Percentiles rank a stretch among this genome's conserved stretches.
Evolutionary conservation across 169 alveolate genomes (phyloP).

Genomic region (Cryptosporidium viatorum): DNA sequence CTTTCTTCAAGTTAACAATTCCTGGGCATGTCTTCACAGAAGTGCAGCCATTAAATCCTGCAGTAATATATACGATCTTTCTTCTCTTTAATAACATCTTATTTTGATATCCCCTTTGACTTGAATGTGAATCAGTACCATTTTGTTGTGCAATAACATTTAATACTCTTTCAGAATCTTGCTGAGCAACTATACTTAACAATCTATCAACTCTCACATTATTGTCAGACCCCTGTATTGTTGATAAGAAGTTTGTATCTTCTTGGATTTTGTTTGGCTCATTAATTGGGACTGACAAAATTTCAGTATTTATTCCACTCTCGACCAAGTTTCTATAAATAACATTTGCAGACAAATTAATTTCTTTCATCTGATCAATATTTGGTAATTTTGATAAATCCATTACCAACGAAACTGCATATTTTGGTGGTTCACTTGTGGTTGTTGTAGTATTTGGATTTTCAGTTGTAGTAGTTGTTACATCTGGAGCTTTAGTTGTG

Average conservation of each 20-base stretch:
- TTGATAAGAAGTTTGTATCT: constrained; percentile 31
- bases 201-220: constrained; percentile 42
- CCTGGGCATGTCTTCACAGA: constrained; percentile 64
- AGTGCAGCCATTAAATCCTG: constrained; percentile 71
- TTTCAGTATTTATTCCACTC: constrained; percentile 60
- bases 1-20: constrained; percentile 36
- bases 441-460: constrained; percentile 14
- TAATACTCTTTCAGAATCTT: not conserved
- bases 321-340: constrained; percentile 49
- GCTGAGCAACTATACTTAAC: constrained; percentile 43
- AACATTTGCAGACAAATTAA: constrained; percentile 58
- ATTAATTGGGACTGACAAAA: constrained; percentile 45
- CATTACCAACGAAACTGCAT: constrained; percentile 72
- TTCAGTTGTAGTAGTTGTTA: constrained; percentile 10
- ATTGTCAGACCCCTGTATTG: not conserved
- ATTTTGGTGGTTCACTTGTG: constrained; percentile 30
- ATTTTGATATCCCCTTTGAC: constrained; percentile 18
- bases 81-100: constrained; percentile 10
- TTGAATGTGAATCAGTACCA: not conserved
- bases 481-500: not conserved
- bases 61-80: constrained; percentile 53
- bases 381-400: constrained; percentile 68
- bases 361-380: constrained; percentile 59
- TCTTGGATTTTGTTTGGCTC: constrained; percentile 3
- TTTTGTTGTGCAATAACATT: constrained; percentile 13